Evolutionary conservation across 2,329 filamentous ascomycete genomes (phyloP), one percentile per base, ranked within the genome.

Genomic region (Neoascochyta sp.): DNA sequence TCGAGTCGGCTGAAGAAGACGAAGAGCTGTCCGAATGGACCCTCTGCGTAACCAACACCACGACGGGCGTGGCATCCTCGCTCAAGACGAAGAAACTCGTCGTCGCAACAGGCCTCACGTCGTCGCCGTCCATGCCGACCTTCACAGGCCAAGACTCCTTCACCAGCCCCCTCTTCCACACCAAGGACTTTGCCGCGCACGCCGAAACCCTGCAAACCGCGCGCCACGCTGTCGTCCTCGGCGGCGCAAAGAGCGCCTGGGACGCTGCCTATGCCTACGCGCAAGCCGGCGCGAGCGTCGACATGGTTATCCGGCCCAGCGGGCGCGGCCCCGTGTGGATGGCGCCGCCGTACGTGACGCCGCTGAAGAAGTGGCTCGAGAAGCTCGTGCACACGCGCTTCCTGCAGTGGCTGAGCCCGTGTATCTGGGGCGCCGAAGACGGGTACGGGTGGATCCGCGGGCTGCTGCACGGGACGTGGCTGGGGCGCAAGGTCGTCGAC

Each of bases 361-460:
- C 80, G 0, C 52, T 83, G n/a, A 80, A 80, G 54, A 73, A 71
- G 35, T 78, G 76, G 71, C 63, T 86, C 0, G 82, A 87, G 58
- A 77, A 81, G 46, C 69, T 87, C 4, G 71, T 81, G 4, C 73
- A 75, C 17, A 81, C 76, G 0, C 77, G 84, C 0, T 70, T 83
- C 41, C 62, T 88, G 30, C 83, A 78, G 2, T 87, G 81, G 78
- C 78, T 89, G 59, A 80, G 76, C 29, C 84, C 85, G 0, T 88
- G 83, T 52, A 72, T 83, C 9, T 89, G 81, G 80, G 81, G 35
- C 79, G 4, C 66, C 70, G 2, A 73, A 70, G 2, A 80, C 79
- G 48, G 81, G 80, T 1, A 82, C 73, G 47, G 69, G 9, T 63
- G 62, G 8, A 64, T 76, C 2, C 69, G 77, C 3, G 51, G 58